These are phyloP conservation scores for Phytophthora agathidicida DNA, from an alignment of 352 stramenopile genomes.

Conservation along the genomic window DNA sequence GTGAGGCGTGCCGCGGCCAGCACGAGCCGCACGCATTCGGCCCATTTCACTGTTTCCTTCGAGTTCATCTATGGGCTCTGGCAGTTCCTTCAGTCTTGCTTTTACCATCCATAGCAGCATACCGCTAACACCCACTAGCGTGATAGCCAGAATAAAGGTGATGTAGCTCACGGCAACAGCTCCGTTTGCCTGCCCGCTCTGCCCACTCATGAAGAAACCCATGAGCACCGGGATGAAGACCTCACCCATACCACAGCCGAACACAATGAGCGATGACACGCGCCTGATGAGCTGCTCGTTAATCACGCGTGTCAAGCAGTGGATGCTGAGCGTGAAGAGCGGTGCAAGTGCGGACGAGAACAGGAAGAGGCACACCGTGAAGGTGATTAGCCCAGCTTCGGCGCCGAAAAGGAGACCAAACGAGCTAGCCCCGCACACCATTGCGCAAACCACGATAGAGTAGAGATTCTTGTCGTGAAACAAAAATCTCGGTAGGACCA, in stretches of 20 bases:
- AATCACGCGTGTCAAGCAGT: slow-evolving; percentile 84
- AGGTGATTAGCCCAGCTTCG: slow-evolving; percentile 55
- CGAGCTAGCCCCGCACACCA: slow-evolving; percentile 68
- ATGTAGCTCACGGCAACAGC: slow-evolving; percentile 80
- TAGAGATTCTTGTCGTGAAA: slow-evolving; percentile 82
- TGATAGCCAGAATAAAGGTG: slow-evolving; percentile 75
- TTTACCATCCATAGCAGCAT: slow-evolving; percentile 80
- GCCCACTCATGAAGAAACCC: slow-evolving; percentile 88
- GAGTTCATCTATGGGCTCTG: slow-evolving; percentile 40
- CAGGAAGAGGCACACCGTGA: slow-evolving; percentile 60
- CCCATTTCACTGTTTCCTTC: slow-evolving; percentile 40
- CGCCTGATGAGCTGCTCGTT: slow-evolving; percentile 80
- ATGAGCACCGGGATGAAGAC: slow-evolving; percentile 86
- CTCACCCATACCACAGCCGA: slow-evolving; percentile 83
- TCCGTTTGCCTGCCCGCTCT: slow-evolving; percentile 78
- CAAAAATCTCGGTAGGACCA: slow-evolving; percentile 76
- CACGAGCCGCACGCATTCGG: slow-evolving; percentile 34
- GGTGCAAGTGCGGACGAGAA: slow-evolving; percentile 74
- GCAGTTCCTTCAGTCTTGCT: slow-evolving; percentile 59
- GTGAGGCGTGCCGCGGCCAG: slow-evolving; percentile 18
- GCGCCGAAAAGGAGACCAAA: slow-evolving; percentile 73
- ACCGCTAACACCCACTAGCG: slow-evolving; percentile 66
- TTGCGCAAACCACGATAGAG: slow-evolving; percentile 72
- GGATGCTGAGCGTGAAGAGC: slow-evolving; percentile 83
- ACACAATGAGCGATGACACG: slow-evolving; percentile 85